These are phyloP conservation scores for Hypomontagnella monticulosa DNA, from an alignment of 495 filamentous ascomycete species.

Conservation along the genomic window DNA sequence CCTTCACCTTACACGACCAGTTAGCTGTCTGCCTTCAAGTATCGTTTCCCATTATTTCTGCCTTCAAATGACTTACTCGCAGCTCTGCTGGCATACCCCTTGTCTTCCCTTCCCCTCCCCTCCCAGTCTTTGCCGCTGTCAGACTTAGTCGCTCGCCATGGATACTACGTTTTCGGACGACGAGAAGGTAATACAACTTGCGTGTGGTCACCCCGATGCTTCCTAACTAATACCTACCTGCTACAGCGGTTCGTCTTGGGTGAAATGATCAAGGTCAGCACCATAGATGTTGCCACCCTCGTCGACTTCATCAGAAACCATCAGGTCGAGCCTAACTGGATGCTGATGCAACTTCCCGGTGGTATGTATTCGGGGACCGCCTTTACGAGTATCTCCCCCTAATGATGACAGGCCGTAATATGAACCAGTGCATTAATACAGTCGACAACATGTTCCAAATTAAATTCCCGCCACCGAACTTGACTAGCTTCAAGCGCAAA, in stretches of 20 bases:
- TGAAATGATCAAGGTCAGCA: conserved; percentile 64
- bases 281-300: conserved; percentile 55
- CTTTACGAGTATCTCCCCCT: conserved; percentile 38
- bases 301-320: conserved; percentile 57
- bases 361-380: conserved; percentile 49
- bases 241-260: conserved; percentile 62
- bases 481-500: conserved; percentile 55
- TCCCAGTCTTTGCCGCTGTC: conserved; percentile 44
- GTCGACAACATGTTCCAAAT: conserved; percentile 56
- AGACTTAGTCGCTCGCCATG: conserved; percentile 50
- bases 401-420: conserved; percentile 55
- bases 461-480: conserved; percentile 49
- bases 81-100: conserved; percentile 46
- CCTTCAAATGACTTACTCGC: conserved; percentile 55
- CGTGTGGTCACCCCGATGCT: conserved; percentile 3
- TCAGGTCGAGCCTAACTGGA: conserved; percentile 55
- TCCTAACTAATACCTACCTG: conserved; percentile 41
- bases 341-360: conserved; percentile 57
- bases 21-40: conserved; percentile 24
- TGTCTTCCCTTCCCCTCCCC: conserved; percentile 44
- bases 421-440: conserved; percentile 57
- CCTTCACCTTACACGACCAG: conserved; percentile 31
- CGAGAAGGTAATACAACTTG: conserved; percentile 55
- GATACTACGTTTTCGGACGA: conserved; percentile 57
- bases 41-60: conserved; percentile 39